A percentile compares a stretch with the other conserved stretches of the same genome.
These are phyloP conservation scores for Saccharomycopsis babjevae DNA, from an alignment of 805 yeast genomes.

Conservation along the genomic window DNA sequence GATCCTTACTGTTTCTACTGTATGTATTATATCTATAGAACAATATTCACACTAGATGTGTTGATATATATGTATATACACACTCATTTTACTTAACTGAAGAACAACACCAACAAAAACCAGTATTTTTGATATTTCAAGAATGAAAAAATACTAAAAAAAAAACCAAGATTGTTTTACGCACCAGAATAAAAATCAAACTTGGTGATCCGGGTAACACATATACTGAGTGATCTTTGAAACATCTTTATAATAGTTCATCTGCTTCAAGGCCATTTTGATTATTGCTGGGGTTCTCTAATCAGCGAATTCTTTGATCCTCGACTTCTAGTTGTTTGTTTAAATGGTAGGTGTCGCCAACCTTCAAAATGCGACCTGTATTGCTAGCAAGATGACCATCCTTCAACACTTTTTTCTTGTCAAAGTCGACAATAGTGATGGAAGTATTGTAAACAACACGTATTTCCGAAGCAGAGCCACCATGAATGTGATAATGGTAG, in stretches of 20 bases:
- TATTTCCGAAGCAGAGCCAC: conserved; percentile 27
- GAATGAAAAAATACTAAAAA: not conserved
- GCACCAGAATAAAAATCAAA: not conserved
- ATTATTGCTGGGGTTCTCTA: not conserved
- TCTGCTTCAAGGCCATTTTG: not conserved
- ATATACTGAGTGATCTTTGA: not conserved
- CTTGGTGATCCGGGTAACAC: not conserved
- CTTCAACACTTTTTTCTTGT: conserved; percentile 34
- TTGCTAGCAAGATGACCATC: conserved; percentile 27
- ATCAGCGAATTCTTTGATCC: conserved; percentile 37
- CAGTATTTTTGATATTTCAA: not conserved
- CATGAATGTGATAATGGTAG: conserved; percentile 26
- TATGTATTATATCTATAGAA: too few relatives aligned
- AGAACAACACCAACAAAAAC: not conserved
- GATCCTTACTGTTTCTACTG: too few relatives aligned
- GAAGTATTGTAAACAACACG: conserved; percentile 60
- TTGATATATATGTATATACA: not conserved
- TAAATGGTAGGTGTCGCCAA: conserved; percentile 63
- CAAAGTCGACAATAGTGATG: conserved; percentile 50
- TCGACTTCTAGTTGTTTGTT: conserved; percentile 42
- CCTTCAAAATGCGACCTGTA: conserved; percentile 20
- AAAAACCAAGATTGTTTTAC: not conserved
- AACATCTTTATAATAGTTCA: not conserved
- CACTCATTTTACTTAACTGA: not conserved
- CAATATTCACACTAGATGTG: not conserved